phyloP scores from a whole-genome alignment of 495 filamentous ascomycete genomes.

The Hyaloscypha hepaticicola region DNA sequence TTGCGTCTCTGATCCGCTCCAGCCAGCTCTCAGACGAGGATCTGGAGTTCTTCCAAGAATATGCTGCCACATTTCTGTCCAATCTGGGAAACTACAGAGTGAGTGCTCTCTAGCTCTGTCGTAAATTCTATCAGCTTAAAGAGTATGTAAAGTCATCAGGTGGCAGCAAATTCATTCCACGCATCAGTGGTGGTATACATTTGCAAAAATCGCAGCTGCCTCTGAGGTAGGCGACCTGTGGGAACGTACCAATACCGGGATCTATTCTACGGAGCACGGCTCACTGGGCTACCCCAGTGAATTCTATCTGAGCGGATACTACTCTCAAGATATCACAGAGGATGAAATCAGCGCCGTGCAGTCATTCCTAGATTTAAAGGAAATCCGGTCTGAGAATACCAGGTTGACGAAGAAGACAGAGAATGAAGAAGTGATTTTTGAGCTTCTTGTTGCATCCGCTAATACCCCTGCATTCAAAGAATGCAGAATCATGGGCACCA shows the following conservation, averaged over 20 bases:
- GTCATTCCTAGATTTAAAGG: background rate
- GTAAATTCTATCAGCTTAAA: background rate
- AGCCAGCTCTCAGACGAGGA: background rate
- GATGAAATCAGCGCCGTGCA: background rate
- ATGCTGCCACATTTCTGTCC: background rate
- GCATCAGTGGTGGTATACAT: background rate
- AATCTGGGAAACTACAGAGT: background rate
- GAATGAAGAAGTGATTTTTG: background rate
- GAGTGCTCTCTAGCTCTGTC: background rate
- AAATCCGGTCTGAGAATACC: background rate
- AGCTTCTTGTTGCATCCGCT: background rate
- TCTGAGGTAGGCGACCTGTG: background rate
- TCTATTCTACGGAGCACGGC: background rate
- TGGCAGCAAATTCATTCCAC: background rate
- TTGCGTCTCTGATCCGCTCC: background rate
- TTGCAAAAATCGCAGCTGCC: background rate
- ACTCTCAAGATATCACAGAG: background rate
- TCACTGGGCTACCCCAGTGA: background rate
- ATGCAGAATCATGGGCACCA: background rate
- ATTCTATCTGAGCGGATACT: background rate
- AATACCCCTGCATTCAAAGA: background rate
- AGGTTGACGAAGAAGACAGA: background rate
- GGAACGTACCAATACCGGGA: background rate
- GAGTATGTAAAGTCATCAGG: background rate
- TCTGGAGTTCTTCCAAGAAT: background rate